Base-by-base conservation (phyloP, 345 rosid species). In the Pugionium cornutum region DNA sequence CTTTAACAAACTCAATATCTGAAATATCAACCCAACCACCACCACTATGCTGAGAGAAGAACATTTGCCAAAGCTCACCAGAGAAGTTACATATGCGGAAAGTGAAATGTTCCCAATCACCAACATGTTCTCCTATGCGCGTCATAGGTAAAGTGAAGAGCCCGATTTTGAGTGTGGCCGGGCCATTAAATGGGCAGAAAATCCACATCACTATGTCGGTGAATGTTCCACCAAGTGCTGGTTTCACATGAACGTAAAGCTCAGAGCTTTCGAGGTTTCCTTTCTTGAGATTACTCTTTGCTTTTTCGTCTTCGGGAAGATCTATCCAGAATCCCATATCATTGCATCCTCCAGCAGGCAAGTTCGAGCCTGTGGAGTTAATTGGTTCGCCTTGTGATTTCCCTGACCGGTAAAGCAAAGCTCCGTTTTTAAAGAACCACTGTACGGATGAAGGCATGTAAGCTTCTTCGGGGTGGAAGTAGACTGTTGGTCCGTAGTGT, bases 61-160 rank as follows among this genome's bases (percentile, higher is more conserved):
- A 92, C 52, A 79, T 76, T 61, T 85, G 75, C 86, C 88, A 84
- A 4, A 92, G 83, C 82, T 89, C 95, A 34, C 98, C 98, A 0
- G 80, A 82, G 77, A 89, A 87, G 82, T 92, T 92, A 79, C 92
- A 75, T 35, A 92, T 50, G 1, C 96, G 90, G 68, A 89, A 89
- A 25, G 98, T 87, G 79, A 75, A 84, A 75, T 92, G 98, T 63
- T 89, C 96, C 98, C 98, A 92, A 49, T 92, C 98, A 30, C 95
- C 72, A 0, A 92, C 88, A 53, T 92, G 98, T 59, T 92, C 70
- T 18, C 98, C 98, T 11, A 92, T 51, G 60, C 78, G 83, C 39
- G 75, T 84, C 95, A 92, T 84, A 5, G 73, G 82, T 41, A 92
- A 56, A 40, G 64, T 92, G 85, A 87, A 67, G 7, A 79, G 11